Percentiles rank a stretch among this genome's conserved stretches.
phyloP scores from a whole-genome alignment of 1,284 basidiomycete genomes.

The Ganoderma leucocontextum region DNA sequence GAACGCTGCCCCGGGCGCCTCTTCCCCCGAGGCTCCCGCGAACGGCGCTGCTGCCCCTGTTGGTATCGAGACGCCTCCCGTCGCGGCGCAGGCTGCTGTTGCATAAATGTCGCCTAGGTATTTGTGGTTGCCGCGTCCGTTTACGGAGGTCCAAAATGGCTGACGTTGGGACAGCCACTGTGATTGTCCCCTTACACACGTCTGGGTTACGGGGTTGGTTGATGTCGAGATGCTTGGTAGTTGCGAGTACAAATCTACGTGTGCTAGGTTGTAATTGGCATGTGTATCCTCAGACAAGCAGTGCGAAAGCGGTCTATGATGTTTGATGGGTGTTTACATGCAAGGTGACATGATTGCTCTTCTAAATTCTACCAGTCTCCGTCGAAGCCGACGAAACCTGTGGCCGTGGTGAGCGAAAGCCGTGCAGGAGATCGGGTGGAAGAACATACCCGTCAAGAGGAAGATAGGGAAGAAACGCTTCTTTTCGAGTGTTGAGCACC shows the following conservation, averaged over 20 bases:
- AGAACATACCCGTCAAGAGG: constrained; percentile 69
- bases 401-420: not conserved
- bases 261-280: constrained; percentile 26
- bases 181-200: constrained; percentile 11
- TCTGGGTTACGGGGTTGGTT: constrained; percentile 3
- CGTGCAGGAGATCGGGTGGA: not conserved
- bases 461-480: constrained; percentile 84
- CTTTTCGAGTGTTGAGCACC: constrained; percentile 83
- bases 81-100: constrained; percentile 36
- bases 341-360: not conserved
- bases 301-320: constrained; percentile 23
- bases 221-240: not conserved
- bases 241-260: constrained; percentile 20
- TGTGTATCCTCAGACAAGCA: constrained; percentile 30
- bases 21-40: not conserved
- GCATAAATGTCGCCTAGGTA: constrained; percentile 22
- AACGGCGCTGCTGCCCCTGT: constrained; percentile 18
- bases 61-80: constrained; percentile 33
- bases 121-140: not conserved
- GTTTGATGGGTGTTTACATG: constrained; percentile 9
- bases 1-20: constrained; percentile 7
- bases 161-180: not conserved
- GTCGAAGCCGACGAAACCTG: constrained; percentile 85
- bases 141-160: not conserved
- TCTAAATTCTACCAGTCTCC: constrained; percentile 69